Base-by-base conservation (phyloP, 352 stramenopile genomes). In the Phytopythium vexans region DNA sequence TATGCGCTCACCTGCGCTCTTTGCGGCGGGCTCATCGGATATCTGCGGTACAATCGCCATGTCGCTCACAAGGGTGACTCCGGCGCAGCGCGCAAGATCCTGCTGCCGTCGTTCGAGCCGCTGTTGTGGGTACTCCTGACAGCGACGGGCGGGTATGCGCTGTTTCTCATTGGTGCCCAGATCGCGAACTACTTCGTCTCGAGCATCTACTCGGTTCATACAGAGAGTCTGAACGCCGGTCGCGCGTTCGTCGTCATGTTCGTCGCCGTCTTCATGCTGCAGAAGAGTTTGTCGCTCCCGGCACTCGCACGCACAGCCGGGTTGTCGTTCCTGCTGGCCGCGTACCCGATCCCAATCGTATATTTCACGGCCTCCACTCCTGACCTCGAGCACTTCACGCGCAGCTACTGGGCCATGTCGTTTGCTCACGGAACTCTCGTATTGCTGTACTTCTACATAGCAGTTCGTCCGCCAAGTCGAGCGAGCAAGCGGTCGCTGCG, bases 221-320 rank as follows among this genome's bases (percentile, higher is more conserved):
- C 52, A 1, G 68, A 80, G 39, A 60, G 43, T 15, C 50, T 80
- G 42, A 80, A 70, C 54, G 44, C 71, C 40, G 72, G 72, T 3
- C 63, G 71, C 6, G 64, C 74, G 46, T 81, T 82, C 56, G 58
- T 78, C 7, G 42, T 83, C 44, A 44, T 82, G 15, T 53, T 82
- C 33, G 53, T 78, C 33, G 44, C 74, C 9, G 61, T 86, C 11
- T 86, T 86, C 36, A 77, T 86, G 56, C 63, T 77, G 10, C 70
- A 84, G 33, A 77, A 79, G 53, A 81, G 68, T 38, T 68, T 82
- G 3, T 79, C 76, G 9, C 52, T 75, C 27, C 73, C 70, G 1
- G 72, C 76, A 1, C 60, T 87, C 27, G 8, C 52, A 21, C 65
- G 76, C 10, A 59, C 73, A 0, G 52, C 74, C 14, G 16, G 42